phyloP scores from a whole-genome alignment of 768 basidiomycete species.

The Suillus cothurnatus region DNA sequence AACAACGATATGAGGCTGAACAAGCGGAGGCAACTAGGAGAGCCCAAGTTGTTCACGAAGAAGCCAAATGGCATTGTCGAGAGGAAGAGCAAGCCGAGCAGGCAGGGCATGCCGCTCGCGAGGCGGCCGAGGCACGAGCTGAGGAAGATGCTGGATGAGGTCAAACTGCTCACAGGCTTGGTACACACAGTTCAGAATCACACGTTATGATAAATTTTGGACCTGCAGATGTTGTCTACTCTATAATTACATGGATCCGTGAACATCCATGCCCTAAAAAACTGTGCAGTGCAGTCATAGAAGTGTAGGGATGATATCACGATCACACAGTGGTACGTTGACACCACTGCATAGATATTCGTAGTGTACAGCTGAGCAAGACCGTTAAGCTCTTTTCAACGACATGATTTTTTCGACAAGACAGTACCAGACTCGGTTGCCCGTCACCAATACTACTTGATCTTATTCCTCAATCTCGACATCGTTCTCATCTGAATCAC shows the following conservation, averaged over 20 bases:
- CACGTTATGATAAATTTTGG: no score
- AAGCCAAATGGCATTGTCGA: no score
- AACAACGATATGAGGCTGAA: no score
- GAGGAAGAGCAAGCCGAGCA: no score
- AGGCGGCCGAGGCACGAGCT: no score
- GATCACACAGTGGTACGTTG: not conserved
- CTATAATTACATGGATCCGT: not conserved
- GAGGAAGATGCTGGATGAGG: no score
- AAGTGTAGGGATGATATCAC: not conserved
- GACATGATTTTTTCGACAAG: not conserved
- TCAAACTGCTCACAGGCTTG: no score
- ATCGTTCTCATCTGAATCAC: constrained; percentile 1
- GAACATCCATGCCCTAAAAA: not conserved
- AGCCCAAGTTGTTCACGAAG: no score
- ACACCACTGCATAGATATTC: not conserved
- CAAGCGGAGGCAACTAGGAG: no score
- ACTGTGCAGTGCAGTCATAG: not conserved
- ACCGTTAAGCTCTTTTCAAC: not conserved
- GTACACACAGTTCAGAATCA: no score
- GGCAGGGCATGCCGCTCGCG: no score
- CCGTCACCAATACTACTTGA: not conserved
- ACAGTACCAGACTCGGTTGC: not conserved
- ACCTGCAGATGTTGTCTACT: not conserved
- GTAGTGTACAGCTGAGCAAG: not conserved
- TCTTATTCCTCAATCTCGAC: constrained; percentile 2